Conservation (phyloP, 2,329 filamentous ascomycete genomes). For the Aureobasidium sp. region DNA sequence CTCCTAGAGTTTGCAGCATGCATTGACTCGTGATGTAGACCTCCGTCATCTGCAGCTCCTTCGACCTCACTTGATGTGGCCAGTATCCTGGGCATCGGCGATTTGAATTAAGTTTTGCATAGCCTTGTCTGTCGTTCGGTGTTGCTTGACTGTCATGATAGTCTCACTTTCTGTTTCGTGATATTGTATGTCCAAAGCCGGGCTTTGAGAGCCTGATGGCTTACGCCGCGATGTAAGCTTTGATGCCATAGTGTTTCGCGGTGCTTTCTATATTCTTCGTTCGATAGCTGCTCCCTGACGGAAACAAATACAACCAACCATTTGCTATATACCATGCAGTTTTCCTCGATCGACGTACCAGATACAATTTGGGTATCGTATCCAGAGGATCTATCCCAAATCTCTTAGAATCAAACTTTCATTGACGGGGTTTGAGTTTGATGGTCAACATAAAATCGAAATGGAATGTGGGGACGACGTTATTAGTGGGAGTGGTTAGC, state of each 20-base stretch:
- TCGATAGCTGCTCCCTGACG: neutral
- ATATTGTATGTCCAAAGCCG: neutral
- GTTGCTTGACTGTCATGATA: neutral
- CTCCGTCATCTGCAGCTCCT: neutral
- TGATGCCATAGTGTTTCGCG: neutral
- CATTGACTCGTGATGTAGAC: neutral
- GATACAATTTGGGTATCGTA: too few species aligned
- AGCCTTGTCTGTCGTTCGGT: neutral
- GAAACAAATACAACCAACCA: neutral
- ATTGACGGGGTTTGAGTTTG: too few species aligned
- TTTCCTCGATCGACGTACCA: too few species aligned
- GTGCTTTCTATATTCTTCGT: neutral
- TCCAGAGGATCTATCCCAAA: too few species aligned
- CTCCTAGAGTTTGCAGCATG: neutral
- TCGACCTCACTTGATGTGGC: constrained; percentile 3
- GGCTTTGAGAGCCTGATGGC: neutral
- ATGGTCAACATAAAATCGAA: too few species aligned
- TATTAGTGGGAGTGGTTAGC: too few species aligned
- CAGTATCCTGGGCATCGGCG: neutral
- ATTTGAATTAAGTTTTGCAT: neutral
- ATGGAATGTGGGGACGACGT: too few species aligned
- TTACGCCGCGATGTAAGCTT: neutral
- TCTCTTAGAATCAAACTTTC: too few species aligned
- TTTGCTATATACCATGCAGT: neutral
- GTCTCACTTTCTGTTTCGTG: neutral